Base-by-base conservation (phyloP, 371 early-diverging fungal species). In the Mortierella sp. region DNA sequence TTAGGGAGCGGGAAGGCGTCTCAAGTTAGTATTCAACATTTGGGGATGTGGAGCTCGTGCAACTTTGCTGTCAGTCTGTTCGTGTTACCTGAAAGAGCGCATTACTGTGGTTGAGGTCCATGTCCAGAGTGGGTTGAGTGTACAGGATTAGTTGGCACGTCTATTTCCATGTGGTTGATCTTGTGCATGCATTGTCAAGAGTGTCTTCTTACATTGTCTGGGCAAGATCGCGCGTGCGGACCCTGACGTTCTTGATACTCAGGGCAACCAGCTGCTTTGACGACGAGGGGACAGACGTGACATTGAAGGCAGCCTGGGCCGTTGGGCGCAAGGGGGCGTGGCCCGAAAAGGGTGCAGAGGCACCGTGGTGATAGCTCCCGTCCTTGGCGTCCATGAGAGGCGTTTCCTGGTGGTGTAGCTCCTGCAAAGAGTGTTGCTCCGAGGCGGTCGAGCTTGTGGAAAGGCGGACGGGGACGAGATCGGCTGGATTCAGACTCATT, bases 231-330 rank as follows among this genome's bases (percentile, higher is more conserved):
- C 80, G 70, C 44, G 34, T 28, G 29, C 73, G 65, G 52, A 79
- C 39, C 17, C 51, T 54, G 31, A 66, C 39, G 27, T 78, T 78
- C 62, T 77, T 77, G 61, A 64, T 57, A 43, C 52, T 46, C 3
- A 80, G 68, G 7, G 80, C 80, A 17, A 59, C 50, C 17, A 80
- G 37, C 51, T 80, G 80, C 21, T 67, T 64, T n/a, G 28, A 7
- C 3, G 65, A 44, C 0, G 80, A 63, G 2, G 69, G 80, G 13
- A 59, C 55, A 7, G 77, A 64, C 27, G 44, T 31, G 31, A 80
- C 73, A 48, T 64, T 49, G 62, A 64, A 80, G 12, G 60, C 52
- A 7, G 64, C 52, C 57, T 77, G 78, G 17, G 80, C 80, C 5
- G 80, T 76, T 29, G 31, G 51, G 9, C 65, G 28, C 31, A 63